Conservation (phyloP, 2,329 filamentous ascomycete genomes). For the Ophiostoma tasmaniense region DNA sequence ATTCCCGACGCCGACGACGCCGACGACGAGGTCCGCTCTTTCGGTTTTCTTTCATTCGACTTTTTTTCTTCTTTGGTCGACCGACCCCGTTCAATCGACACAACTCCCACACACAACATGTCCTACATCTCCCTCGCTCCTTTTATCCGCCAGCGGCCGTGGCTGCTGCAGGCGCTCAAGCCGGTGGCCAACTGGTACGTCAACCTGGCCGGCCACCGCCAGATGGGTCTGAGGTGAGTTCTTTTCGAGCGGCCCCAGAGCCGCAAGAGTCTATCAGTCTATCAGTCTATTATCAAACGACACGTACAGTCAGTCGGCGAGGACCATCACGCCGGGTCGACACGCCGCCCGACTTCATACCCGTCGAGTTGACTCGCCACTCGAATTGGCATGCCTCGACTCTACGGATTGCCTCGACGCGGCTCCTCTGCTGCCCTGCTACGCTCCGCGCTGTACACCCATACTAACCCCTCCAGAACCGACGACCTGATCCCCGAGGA, state of each 20-base stretch:
- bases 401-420: too few species aligned
- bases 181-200: slow-evolving; percentile 83
- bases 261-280: neutral
- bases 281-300: too few species aligned
- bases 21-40: neutral
- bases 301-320: too few species aligned
- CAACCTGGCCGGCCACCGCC: slow-evolving; percentile 56
- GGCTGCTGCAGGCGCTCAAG: slow-evolving; percentile 69
- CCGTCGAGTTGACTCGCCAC: too few species aligned
- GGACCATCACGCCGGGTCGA: too few species aligned
- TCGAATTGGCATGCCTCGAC: too few species aligned
- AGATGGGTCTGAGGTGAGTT: slow-evolving; percentile 22
- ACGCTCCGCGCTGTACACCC: too few species aligned
- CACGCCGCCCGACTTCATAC: too few species aligned
- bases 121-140: slow-evolving; percentile 17
- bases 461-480: slow-evolving; percentile 51
- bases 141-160: slow-evolving; percentile 75
- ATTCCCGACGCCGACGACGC: neutral
- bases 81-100: neutral
- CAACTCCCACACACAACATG: neutral
- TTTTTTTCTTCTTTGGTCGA: neutral
- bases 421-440: too few species aligned
- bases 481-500: slow-evolving; percentile 96
- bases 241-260: too few species aligned
- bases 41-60: neutral